phyloP scores from a whole-genome alignment of 2,329 filamentous ascomycete genomes.

The Geoglossum cookeanum region DNA sequence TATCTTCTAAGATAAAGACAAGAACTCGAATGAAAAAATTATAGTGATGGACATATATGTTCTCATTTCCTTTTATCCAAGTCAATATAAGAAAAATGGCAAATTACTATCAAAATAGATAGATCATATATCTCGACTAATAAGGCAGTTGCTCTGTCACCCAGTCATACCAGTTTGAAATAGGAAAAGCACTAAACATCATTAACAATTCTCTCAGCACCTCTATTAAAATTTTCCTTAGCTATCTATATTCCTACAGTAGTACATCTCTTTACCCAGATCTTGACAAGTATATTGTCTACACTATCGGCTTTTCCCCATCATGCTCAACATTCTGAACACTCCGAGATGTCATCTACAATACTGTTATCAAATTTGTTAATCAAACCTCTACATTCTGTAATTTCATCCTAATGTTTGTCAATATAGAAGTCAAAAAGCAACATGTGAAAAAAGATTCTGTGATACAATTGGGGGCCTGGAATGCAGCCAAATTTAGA shows the following conservation, averaged over 20 bases:
- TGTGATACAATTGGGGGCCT: conserved; percentile 5
- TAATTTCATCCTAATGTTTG: conserved; percentile 4
- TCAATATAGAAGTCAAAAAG: conserved; percentile 4
- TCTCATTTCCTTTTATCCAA: too few species aligned
- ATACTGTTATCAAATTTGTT: conserved; percentile 1
- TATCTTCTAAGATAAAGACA: background rate
- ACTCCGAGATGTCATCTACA: background rate
- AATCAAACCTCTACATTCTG: conserved; percentile 5
- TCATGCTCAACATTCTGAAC: background rate
- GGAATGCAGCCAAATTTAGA: conserved; percentile 5
- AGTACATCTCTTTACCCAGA: background rate
- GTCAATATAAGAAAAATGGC: too few species aligned
- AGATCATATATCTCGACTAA: too few species aligned
- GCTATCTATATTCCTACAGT: too few species aligned
- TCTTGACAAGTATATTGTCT: conserved; percentile 5
- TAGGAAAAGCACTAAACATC: too few species aligned
- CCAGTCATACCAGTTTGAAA: too few species aligned
- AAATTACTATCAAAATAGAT: too few species aligned
- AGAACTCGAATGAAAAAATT: too few species aligned
- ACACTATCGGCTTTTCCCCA: conserved; percentile 3
- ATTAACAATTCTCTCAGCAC: too few species aligned
- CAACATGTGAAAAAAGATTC: conserved; percentile 1
- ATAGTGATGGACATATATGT: too few species aligned
- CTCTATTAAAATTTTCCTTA: too few species aligned
- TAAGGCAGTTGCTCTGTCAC: too few species aligned